Base-by-base conservation (phyloP, 306 rosid species). In the Trifolium repens region DNA sequence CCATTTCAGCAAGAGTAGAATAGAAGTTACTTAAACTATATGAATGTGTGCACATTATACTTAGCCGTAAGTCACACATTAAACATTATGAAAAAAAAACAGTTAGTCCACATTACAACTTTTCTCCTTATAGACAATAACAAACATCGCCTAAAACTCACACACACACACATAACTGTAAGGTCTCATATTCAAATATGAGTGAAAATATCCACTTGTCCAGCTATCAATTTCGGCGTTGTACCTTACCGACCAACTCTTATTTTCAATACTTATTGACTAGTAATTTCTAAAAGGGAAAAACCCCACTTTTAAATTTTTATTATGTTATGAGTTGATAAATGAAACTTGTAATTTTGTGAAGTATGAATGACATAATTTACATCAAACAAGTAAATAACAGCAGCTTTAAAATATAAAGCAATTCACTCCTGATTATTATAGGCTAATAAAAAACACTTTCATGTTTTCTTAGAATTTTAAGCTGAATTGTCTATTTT, bases 401-500 rank as follows among this genome's bases (percentile, higher is more conserved):
- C 40, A 65, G 5, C 17, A 8, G 35, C 35, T n/a, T 71, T 39
- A 16, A 59, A 63, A 61, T 71, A 42, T 37, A 26, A 39, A 13
- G 42, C 60, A 72, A 72, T 17, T 55, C 53, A 64, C 37, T 53
- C 24, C 8, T 30, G 9, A 39, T 62, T 66, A 37, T 40, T 42
- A 61, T 2, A 0, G 7, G 71, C 37, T 39, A 66, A 32, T 42
- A 40, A 13, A 42, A 66, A 42, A 6, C 17, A 12, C 4, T 69
- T 76, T 34, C 63, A 10, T 12, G 24, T 17, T n/a, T 55, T 32
- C 24, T 39, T 46, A 12, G 7, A 10, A 53, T 52, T 32, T 32
- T 35, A 9, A 46, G 83, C 61, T 68, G 80, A 42, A 68, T 61
- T n/a, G 74, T 72, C 74, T 54, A 79, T 75, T 64, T 52, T 37